Conservation (phyloP, 2,329 filamentous ascomycete species). For the Raffaelea deltoideospora region DNA sequence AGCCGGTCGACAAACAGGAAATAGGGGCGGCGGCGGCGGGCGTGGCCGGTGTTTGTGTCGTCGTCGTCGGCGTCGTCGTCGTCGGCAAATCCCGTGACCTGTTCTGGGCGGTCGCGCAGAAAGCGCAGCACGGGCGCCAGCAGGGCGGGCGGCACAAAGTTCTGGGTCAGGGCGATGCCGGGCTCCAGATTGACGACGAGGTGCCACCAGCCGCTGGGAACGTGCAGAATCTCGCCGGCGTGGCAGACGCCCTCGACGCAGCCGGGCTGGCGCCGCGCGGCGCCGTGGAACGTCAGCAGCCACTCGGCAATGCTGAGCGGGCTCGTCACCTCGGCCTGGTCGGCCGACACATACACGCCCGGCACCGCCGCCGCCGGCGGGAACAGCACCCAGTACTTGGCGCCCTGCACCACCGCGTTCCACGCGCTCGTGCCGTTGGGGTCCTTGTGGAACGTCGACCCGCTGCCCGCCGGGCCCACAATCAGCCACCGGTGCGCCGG, state of each 20-base stretch:
- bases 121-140: conserved; percentile 65
- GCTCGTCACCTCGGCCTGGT: conserved; percentile 85
- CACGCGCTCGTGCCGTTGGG: conserved; percentile 65
- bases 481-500: conserved; percentile 91
- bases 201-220: conserved; percentile 95
- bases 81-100: conserved; percentile 63
- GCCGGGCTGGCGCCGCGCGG: conserved; percentile 59
- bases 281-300: conserved; percentile 75
- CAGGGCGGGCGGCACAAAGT: conserved; percentile 73
- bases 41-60: too few species aligned
- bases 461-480: conserved; percentile 71
- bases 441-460: conserved; percentile 88
- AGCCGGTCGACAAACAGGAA: conserved; percentile 60
- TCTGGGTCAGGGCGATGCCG: conserved; percentile 83
- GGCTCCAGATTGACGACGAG: conserved; percentile 78
- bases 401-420: conserved; percentile 82
- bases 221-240: conserved; percentile 76
- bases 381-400: conserved; percentile 99
- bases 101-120: conserved; percentile 64
- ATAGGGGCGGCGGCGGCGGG: too few species aligned
- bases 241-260: conserved; percentile 77
- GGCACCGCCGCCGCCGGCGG: conserved; percentile 65
- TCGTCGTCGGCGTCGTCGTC: conserved; percentile 50
- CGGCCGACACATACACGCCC: conserved; percentile 76
- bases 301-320: conserved; percentile 95